A percentile compares a stretch with the other conserved stretches of the same genome.
Evolutionary conservation across 2,329 filamentous ascomycete species (phyloP).

Genomic region (Epichloe typhina): DNA sequence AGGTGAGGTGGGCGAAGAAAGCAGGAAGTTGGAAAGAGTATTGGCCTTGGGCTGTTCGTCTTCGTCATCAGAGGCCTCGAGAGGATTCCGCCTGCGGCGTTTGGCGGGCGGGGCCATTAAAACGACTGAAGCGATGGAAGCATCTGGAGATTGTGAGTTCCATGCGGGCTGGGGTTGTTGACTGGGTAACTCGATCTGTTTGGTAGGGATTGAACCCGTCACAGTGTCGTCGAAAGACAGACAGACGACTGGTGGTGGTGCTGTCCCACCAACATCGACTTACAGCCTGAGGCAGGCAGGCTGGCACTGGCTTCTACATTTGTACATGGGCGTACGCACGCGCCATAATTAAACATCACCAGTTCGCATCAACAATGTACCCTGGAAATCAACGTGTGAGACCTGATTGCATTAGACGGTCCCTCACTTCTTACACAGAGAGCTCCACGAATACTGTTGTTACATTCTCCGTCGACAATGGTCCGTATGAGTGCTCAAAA

Average conservation of each 20-base stretch:
- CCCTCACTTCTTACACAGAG: no score
- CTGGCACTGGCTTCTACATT: no score
- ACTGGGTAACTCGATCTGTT: background rate
- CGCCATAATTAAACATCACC: no score
- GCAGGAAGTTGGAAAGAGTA: constrained; percentile 39
- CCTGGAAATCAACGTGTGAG: no score
- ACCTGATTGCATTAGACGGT: no score
- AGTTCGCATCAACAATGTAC: no score
- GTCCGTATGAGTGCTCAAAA: constrained; percentile 14
- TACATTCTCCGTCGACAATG: background rate
- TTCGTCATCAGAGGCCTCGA: constrained; percentile 37
- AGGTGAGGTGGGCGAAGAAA: constrained; percentile 36
- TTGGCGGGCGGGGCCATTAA: constrained; percentile 45
- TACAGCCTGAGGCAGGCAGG: no score
- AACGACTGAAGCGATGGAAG: constrained; percentile 14
- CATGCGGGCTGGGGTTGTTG: constrained; percentile 8
- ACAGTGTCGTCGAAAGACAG: background rate
- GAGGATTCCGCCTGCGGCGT: constrained; percentile 43
- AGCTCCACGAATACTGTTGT: no score
- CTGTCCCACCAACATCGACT: no score
- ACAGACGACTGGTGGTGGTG: background rate
- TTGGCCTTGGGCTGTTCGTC: constrained; percentile 30
- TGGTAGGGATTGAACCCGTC: background rate
- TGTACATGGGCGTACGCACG: no score
- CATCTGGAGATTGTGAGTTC: constrained; percentile 14